Conservation (phyloP, 1,284 basidiomycete species). For the Sanguinoderma infundibulare region DNA sequence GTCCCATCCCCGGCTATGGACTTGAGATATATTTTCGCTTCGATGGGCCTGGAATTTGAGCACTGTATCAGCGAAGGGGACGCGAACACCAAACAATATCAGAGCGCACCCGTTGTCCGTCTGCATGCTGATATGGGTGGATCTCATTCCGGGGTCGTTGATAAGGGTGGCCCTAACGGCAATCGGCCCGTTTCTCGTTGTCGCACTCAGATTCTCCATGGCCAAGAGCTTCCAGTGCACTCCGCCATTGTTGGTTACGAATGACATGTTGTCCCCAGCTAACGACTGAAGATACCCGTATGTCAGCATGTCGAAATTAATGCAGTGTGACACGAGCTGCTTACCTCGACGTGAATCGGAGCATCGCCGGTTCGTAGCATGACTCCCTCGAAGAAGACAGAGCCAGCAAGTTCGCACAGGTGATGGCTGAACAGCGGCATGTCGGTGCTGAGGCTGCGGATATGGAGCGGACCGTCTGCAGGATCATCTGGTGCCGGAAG, state of each 20-base stretch:
- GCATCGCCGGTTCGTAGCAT: constrained; percentile 22
- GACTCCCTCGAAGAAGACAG: constrained; percentile 24
- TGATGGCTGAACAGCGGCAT: constrained; percentile 28
- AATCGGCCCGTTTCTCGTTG: constrained; percentile 8
- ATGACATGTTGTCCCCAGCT: background rate
- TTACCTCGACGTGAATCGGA: constrained; percentile 24
- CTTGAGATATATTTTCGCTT: constrained; percentile 33
- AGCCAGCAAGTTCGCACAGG: constrained; percentile 23
- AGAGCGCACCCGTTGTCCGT: constrained; percentile 43
- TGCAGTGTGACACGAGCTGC: background rate
- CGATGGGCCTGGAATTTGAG: constrained; percentile 37
- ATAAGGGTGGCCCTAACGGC: background rate
- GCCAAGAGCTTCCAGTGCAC: background rate
- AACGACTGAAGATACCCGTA: background rate
- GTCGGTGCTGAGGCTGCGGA: constrained; percentile 29
- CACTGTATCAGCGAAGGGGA: constrained; percentile 25
- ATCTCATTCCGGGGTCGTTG: background rate
- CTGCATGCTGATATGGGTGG: constrained; percentile 34
- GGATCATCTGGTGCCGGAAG: constrained; percentile 22
- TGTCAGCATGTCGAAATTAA: background rate
- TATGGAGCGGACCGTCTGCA: background rate
- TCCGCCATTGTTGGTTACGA: constrained; percentile 1
- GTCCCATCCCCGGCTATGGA: constrained; percentile 30
- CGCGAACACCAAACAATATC: constrained; percentile 28
- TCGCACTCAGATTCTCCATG: background rate